Base-by-base conservation (phyloP, 371 early-diverging fungal genomes). In the Blastocladiella emersonii region DNA sequence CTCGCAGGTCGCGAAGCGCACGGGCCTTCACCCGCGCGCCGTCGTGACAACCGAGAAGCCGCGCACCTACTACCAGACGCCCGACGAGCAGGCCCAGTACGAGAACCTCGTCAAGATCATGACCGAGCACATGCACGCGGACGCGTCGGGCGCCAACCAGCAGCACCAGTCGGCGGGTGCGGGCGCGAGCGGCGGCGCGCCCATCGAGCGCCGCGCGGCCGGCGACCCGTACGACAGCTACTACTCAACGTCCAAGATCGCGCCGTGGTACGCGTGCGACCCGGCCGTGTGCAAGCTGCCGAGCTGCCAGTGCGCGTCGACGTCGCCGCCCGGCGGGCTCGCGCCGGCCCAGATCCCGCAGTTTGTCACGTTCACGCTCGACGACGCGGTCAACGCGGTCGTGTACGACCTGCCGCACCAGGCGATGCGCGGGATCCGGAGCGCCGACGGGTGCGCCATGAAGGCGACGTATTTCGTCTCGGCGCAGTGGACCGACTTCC, bases 401-500 rank as follows among this genome's bases (percentile, higher is more conserved):
- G 30, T 30, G 15, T 23, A 30, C 4, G 53, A 27, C 10, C 30
- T 30, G 15, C 27, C 53, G 53, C 10, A 12, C n/a, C n/a, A n/a
- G n/a, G n/a, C n/a, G n/a, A n/a, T n/a, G n/a, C n/a, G n/a, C n/a
- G n/a, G n/a, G n/a, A n/a, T n/a, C n/a, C n/a, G n/a, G n/a, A n/a
- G n/a, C n/a, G n/a, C n/a, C n/a, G n/a, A n/a, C n/a, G n/a, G n/a
- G 2, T n/a, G n/a, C n/a, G n/a, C n/a, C n/a, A n/a, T n/a, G n/a
- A n/a, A n/a, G n/a, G n/a, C n/a, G 12, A 72, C 72, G 8, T 70
- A 55, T 39, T 72, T 37, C 62, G 60, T 66, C 21, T 68, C 67
- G 45, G 65, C 62, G 39, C 43, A 49, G n/a, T 67, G 65, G 61
- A 32, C 63, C 17, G 66, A 72, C 61, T 70, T 68, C 10, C 60